Evolutionary conservation across 139 green algal species (phyloP).

Genomic region (Yamagishiella unicocca): DNA sequence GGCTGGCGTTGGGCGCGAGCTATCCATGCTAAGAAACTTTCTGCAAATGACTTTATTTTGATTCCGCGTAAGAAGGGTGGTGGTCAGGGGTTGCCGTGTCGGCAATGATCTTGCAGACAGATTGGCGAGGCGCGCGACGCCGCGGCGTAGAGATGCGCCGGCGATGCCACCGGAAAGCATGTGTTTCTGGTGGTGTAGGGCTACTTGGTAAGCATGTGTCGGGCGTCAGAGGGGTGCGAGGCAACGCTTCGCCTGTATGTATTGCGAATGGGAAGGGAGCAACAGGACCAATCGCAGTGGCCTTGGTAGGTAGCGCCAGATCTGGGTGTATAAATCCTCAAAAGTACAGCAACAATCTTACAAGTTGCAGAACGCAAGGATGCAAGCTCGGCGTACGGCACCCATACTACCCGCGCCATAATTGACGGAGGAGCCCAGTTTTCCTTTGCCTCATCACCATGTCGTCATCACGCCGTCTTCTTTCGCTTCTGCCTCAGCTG

Average conservation of each 20-base stretch:
- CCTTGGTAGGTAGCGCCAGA: no score
- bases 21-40: slow-evolving; percentile 20
- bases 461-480: slow-evolving; percentile 15
- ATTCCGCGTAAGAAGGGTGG: not conserved
- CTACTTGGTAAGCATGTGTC: not conserved
- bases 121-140: not conserved
- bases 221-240: no score
- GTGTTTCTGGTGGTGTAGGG: not conserved
- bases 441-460: not conserved
- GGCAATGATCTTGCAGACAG: not conserved
- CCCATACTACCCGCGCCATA: no score
- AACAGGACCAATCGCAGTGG: no score
- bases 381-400: no score
- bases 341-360: no score
- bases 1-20: not conserved
- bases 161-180: not conserved
- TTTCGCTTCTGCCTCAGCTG: slow-evolving; percentile 19
- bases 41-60: no score
- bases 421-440: no score
- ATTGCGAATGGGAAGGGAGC: no score
- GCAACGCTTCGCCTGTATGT: no score
- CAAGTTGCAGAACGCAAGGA: no score
- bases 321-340: no score
- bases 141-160: not conserved
- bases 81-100: not conserved